Evolutionary conservation across 352 stramenopile genomes (phyloP), one percentile per base, ranked within the genome.

Genomic region (Phytophthora melonis): DNA sequence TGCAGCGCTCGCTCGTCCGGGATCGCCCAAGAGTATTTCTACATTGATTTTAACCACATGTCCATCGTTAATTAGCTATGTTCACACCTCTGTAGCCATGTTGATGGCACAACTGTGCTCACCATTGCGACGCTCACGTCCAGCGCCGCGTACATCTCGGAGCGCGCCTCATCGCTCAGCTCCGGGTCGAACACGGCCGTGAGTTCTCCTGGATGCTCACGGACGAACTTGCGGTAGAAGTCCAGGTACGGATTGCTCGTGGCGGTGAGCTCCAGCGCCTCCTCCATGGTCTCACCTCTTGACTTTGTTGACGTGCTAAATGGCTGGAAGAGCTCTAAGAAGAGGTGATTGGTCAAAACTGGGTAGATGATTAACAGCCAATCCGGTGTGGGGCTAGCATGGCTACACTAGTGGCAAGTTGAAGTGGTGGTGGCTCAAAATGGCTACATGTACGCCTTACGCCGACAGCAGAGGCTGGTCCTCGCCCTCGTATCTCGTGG

Each of bases 11-110:
- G 84, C 57, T 94, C 82, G 77, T 97, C 86, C 1, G 96, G 96
- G 52, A 97, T 98, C 23, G 94, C 94, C 96, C 95, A 98, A 45
- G 91, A 83, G 77, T 97, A 98, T 76, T 91, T 91, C 84, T 98
- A 79, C 55, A 18, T 18, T 45, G 11, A 14, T 11, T 45, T 45
- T 6, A 45, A 18, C 36, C 11, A n/a, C 36, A 45, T 45, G n/a
- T 13, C 36, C n/a, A 45, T 45, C 13, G 14, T n/a, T 45, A 18
- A 45, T 45, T 18, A 47, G 39, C 13, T 47, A n/a, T 8, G 13
- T 36, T 47, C 13, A 47, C 10, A 5, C 39, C 25, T 18, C 13
- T 18, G 39, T 16, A 9, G 39, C 14, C 39, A 47, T 47, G 16
- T n/a, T 47, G 14, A 43, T 43, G 8, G 10, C 14, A 47, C 13